A percentile compares a stretch with the other conserved stretches of the same genome.
phyloP scores from a whole-genome alignment of 1,139 yeast genomes.

The Yamadazyma pseudoaaseri region DNA sequence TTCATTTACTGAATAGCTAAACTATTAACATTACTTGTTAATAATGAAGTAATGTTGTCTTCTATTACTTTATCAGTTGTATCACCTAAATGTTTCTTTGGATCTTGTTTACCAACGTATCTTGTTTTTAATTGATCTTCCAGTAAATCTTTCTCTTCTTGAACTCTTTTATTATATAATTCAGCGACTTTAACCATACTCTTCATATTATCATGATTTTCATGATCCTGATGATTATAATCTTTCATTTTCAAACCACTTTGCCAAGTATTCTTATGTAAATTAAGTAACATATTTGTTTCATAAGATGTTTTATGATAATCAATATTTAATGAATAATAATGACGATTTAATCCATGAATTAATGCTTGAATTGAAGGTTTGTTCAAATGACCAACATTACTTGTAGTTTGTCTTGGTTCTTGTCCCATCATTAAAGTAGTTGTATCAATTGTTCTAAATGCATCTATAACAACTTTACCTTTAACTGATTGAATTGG shows the following conservation, averaged over 20 bases:
- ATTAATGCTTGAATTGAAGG: conserved; percentile 98
- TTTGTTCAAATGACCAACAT: conserved; percentile 91
- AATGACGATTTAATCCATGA: conserved; percentile 96
- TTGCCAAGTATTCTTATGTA: conserved; percentile 97
- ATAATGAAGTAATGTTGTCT: conserved; percentile 81
- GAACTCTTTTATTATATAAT: conserved; percentile 85
- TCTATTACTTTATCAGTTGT: conserved; percentile 85
- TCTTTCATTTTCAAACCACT: conserved; percentile 81
- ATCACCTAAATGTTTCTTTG: conserved; percentile 92
- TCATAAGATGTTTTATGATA: conserved; percentile 91
- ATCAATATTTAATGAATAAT: conserved; percentile 92
- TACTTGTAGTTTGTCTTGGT: conserved; percentile 96
- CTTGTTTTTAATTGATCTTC: conserved; percentile 92
- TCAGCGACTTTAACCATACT: conserved; percentile 88
- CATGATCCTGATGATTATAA: conserved; percentile 75
- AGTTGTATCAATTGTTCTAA: conserved; percentile 87
- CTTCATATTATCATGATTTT: conserved; percentile 70
- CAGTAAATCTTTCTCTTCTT: conserved; percentile 85
- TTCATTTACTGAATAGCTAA: conserved; percentile 62
- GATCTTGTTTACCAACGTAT: conserved; percentile 98
- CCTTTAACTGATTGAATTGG: conserved; percentile 99
- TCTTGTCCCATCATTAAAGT: conserved; percentile 95
- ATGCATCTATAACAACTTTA: conserved; percentile 98
- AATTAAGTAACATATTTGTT: conserved; percentile 88
- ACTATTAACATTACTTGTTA: conserved; percentile 87